Evolutionary conservation across 2,329 filamentous ascomycete species (phyloP), one percentile per base, ranked within the genome.

Genomic region (Colletotrichum sp.): DNA sequence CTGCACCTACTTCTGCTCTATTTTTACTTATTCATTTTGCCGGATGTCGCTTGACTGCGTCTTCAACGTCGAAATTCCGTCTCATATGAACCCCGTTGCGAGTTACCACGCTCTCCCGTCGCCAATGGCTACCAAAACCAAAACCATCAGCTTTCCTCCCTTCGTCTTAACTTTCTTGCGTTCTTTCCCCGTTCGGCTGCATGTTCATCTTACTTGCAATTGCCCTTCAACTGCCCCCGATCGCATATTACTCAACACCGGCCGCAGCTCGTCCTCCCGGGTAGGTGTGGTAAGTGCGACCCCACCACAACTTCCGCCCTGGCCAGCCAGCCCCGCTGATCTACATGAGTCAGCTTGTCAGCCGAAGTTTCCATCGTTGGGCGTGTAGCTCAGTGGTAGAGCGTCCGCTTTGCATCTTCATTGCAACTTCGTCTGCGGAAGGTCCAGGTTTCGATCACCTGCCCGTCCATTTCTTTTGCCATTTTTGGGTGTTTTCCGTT

Each of bases 391-490:
- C 61, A 71, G 69, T 71, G 60, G 69, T 71, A 71, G 58, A 55
- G 61, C 61, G 58, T 71, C 69, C 62, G 69, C 62, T 65, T 65
- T 65, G 62, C 62, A 65, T 65, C 6, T 39, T 16, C 34, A 5
- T 18, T 12, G 15, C 22, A 36, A 36, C 43, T 52, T 52, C 4
- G 9, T 65, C 34, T 65, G 62, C 62, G 62, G 62, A 65, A 65
- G 62, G 70, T 71, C 70, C 61, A 48, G 70, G 55, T 61, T 71
- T 71, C 70, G 52, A 71, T 71, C 70, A 61, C 61, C 70, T 52
- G 61, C 39, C 27, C 48, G 61, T 71, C 70, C 70, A 71, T 16
- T 22, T 22, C 16, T 52, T 66, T 55, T 66, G 62, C 15, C 30
- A 27, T 36, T 64, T 64, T 64, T 5, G 10, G 22, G 22, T 22